Evolutionary conservation across 257 asterid genomes (phyloP).

Genomic region (Marsdenia floribunda): DNA sequence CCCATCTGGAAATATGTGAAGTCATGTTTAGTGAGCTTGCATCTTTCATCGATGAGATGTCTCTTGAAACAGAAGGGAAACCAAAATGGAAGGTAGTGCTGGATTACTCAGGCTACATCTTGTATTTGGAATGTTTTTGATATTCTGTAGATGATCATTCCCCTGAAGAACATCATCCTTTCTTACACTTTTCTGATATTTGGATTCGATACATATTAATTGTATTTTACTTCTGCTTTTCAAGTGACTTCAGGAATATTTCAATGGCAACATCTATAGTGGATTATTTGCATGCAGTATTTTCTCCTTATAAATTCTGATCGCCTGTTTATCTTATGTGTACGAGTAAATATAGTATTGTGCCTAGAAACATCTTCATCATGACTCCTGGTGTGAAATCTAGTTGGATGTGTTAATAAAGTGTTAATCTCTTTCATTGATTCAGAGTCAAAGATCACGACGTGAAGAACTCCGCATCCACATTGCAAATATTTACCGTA

Average conservation of each 20-base stretch:
- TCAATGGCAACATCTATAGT: not conserved
- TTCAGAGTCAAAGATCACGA: constrained; percentile 94
- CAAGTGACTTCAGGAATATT: not conserved
- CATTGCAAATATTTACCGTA: constrained; percentile 80
- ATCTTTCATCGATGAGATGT: constrained; percentile 86
- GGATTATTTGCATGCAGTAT: not conserved
- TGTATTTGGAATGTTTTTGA: not conserved
- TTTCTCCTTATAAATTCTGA: not conserved
- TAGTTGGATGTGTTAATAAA: constrained; percentile 3
- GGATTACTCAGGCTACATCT: not conserved
- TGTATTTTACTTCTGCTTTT: not conserved
- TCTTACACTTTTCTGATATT: not conserved
- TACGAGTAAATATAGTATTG: not conserved
- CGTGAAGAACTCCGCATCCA: constrained; percentile 95
- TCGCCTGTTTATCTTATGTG: not conserved
- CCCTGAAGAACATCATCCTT: not conserved
- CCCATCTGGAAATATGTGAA: constrained; percentile 94
- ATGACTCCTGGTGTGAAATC: not conserved
- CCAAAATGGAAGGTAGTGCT: constrained; percentile 95
- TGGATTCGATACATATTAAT: not conserved
- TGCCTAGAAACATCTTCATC: not conserved
- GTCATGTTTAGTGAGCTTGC: constrained; percentile 96
- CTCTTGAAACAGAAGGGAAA: constrained; percentile 91
- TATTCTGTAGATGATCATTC: not conserved
- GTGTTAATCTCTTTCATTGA: constrained; percentile 3